Conservation (phyloP, 2,329 filamentous ascomycete species). For the Dactylellina haptotyla region DNA sequence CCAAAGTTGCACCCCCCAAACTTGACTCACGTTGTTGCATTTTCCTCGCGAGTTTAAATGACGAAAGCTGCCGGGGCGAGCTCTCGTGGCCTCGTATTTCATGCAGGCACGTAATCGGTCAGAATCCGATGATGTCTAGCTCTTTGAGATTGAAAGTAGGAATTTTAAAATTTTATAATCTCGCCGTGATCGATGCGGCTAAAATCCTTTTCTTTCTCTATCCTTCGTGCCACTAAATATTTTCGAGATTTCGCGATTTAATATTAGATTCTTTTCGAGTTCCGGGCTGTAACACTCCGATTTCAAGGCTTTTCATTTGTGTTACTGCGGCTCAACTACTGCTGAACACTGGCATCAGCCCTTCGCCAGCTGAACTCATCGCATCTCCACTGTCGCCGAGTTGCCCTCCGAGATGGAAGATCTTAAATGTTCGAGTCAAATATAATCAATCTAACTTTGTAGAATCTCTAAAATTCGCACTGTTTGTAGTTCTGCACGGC, state of each 20-base stretch:
- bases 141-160: too few species aligned
- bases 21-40: neutral
- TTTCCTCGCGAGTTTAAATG: neutral
- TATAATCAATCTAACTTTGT: neutral
- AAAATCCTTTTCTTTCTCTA: neutral
- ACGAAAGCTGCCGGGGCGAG: neutral
- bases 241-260: too few species aligned
- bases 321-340: slow-evolving; percentile 8
- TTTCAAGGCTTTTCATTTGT: slow-evolving; percentile 14
- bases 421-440: neutral
- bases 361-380: neutral
- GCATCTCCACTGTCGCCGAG: slow-evolving; percentile 2
- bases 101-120: too few species aligned
- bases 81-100: too few species aligned
- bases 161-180: neutral
- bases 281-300: slow-evolving; percentile 12
- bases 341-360: slow-evolving; percentile 1
- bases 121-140: neutral
- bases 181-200: neutral
- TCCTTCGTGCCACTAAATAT: too few species aligned
- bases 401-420: slow-evolving; percentile 16
- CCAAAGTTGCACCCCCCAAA: slow-evolving; percentile 1
- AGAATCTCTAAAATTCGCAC: too few species aligned
- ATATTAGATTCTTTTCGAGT: too few species aligned
- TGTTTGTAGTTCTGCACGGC: too few species aligned